phyloP scores from a whole-genome alignment of 768 basidiomycete species.

The Plicaturopsis crispa region DNA sequence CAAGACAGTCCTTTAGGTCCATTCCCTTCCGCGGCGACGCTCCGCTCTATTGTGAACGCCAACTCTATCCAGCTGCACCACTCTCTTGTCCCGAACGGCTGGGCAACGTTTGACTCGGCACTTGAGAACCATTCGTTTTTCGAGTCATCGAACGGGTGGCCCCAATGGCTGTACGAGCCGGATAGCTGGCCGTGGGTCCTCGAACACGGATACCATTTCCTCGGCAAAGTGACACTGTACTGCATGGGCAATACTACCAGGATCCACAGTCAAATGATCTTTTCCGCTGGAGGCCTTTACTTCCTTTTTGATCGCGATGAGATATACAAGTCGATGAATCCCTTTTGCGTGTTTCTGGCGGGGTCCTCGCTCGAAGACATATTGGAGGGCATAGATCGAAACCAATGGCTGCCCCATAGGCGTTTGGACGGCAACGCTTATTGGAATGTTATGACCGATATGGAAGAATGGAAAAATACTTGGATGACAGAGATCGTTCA shows the following conservation, averaged over 20 bases:
- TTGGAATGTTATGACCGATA: background rate
- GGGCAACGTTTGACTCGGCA: background rate
- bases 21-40: background rate
- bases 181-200: constrained; percentile 4
- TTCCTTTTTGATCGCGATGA: background rate
- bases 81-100: background rate
- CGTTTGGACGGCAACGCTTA: background rate
- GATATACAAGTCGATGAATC: no score
- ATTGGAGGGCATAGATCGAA: no score
- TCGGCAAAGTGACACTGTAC: constrained; percentile 3
- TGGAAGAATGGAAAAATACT: background rate
- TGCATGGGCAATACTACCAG: background rate
- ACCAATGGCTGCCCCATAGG: no score
- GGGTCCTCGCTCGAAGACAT: background rate
- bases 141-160: background rate
- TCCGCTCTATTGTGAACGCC: background rate
- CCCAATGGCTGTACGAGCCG: constrained; percentile 2
- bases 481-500: background rate
- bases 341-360: background rate
- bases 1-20: background rate
- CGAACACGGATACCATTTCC: constrained; percentile 8
- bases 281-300: background rate
- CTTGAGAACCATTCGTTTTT: background rate
- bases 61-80: background rate
- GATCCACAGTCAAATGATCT: background rate